phyloP scores from a whole-genome alignment of 176 grass and related monocot genomes.

The Puccinellia tenuiflora region DNA sequence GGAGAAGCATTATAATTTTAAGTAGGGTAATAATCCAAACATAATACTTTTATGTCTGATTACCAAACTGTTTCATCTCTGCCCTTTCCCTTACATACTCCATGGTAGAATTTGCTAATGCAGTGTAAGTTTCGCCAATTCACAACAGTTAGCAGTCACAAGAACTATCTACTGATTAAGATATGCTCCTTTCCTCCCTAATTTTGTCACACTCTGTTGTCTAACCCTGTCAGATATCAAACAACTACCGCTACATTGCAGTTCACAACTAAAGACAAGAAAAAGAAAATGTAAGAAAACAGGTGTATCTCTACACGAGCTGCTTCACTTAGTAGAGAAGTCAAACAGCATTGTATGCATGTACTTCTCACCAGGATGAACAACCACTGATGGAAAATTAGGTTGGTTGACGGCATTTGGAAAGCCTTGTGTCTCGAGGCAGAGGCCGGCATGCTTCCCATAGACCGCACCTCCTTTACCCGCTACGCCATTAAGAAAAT shows the following conservation, averaged over 20 bases:
- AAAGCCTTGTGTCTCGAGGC: conserved; percentile 91
- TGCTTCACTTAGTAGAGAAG: conserved; percentile 48
- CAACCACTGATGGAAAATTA: conserved; percentile 63
- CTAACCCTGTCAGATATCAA: conserved; percentile 23
- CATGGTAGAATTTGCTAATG: conserved; percentile 15
- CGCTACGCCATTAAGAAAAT: conserved; percentile 49
- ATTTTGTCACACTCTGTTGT: background rate
- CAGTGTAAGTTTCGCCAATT: background rate
- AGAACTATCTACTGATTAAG: background rate
- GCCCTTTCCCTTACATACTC: background rate
- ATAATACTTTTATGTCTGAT: background rate
- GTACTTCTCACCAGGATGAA: conserved; percentile 75
- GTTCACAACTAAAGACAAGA: background rate
- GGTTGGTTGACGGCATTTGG: conserved; percentile 83
- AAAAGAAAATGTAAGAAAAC: background rate
- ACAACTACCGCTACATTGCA: background rate
- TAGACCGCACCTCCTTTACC: conserved; percentile 71
- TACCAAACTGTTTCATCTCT: background rate
- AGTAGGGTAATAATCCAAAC: background rate
- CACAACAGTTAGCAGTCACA: background rate
- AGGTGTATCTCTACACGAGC: background rate
- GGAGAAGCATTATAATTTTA: background rate
- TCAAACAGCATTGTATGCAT: conserved; percentile 75
- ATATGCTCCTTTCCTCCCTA: background rate
- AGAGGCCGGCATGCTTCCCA: conserved; percentile 59